A percentile compares a stretch with the other conserved stretches of the same genome.
phyloP scores from a whole-genome alignment of 169 alveolate species.

The Besnoitia besnoiti region DNA sequence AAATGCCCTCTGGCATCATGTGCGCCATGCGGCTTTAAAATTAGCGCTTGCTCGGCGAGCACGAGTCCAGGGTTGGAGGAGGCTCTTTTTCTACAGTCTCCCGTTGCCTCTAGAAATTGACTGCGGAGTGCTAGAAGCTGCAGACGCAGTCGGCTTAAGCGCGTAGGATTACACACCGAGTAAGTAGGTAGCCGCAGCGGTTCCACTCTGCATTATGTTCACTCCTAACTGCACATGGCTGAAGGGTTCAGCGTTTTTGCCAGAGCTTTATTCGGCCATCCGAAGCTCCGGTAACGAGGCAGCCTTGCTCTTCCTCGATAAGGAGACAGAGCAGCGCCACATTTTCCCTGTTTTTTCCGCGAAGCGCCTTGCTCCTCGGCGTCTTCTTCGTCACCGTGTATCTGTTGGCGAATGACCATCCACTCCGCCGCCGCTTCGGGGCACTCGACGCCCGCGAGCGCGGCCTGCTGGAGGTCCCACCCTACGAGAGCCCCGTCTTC shows the following conservation, averaged over 20 bases:
- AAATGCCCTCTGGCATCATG: too few relatives aligned
- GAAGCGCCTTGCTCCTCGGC: neutral
- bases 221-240: too few relatives aligned
- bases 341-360: neutral
- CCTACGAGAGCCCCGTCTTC: constrained; percentile 10
- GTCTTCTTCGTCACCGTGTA: neutral
- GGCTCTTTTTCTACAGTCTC: too few relatives aligned
- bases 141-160: too few relatives aligned
- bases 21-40: too few relatives aligned
- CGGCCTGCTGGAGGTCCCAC: constrained; percentile 21
- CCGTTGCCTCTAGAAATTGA: too few relatives aligned
- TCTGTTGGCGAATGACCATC: constrained; percentile 3
- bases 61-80: too few relatives aligned
- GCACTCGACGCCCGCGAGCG: neutral
- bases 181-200: too few relatives aligned
- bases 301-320: constrained; percentile 1
- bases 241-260: neutral
- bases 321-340: neutral
- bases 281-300: neutral
- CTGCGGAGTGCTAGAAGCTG: too few relatives aligned
- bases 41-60: too few relatives aligned
- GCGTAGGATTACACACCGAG: too few relatives aligned
- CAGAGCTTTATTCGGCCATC: constrained; percentile 1
- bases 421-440: neutral
- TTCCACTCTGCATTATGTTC: too few relatives aligned